phyloP scores from a whole-genome alignment of 148 eudicot genomes.

The Agrostemma githago region DNA sequence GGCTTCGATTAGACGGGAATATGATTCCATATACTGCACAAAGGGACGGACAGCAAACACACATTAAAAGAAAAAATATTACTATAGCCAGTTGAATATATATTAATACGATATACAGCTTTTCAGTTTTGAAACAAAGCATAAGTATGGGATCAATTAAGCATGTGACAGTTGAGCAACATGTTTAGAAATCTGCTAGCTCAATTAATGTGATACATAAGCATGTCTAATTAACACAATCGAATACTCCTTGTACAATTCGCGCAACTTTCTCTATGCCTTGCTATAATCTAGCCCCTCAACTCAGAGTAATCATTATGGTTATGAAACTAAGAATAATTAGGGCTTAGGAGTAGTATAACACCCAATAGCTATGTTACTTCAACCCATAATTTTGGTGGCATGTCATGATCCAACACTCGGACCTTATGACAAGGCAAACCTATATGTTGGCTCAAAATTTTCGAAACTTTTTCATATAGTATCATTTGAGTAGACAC shows the following conservation, averaged over 20 bases:
- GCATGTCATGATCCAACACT: background rate
- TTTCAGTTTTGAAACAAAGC: background rate
- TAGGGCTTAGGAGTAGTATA: too few relatives aligned
- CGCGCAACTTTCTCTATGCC: background rate
- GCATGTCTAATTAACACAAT: background rate
- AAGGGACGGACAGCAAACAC: background rate
- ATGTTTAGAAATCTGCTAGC: background rate
- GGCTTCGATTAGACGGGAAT: background rate
- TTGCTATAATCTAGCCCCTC: slow-evolving; percentile 4
- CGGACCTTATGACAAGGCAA: too few relatives aligned
- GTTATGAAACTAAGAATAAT: background rate
- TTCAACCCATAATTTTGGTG: background rate
- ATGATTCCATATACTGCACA: background rate
- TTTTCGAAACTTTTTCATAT: too few relatives aligned
- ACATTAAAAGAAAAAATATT: background rate
- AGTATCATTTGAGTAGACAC: background rate
- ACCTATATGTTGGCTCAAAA: too few relatives aligned
- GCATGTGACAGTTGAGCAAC: background rate
- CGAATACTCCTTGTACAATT: background rate
- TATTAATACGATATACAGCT: background rate
- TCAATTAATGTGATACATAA: background rate
- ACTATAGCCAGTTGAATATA: background rate
- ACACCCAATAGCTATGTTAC: too few relatives aligned
- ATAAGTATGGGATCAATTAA: background rate
- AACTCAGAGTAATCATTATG: background rate